Conservation (phyloP, 2,329 filamentous ascomycete genomes). For the Monilinia laxa region DNA sequence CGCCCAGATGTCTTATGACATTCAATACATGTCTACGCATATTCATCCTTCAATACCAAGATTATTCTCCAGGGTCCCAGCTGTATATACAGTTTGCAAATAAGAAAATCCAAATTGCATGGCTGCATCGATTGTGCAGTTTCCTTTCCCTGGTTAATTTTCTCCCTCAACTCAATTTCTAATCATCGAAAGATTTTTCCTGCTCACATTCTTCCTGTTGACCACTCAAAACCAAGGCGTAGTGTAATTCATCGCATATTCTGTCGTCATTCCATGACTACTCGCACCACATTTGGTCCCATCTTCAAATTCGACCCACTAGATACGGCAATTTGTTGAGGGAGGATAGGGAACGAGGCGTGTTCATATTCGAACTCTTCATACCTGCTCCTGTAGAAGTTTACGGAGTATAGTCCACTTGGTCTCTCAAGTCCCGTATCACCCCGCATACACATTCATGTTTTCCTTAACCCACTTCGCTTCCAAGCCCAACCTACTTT, state of each 20-base stretch:
- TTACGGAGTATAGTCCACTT: background rate
- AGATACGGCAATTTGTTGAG: slow-evolving; percentile 1
- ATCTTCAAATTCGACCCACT: too few species aligned
- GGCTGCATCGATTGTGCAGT: background rate
- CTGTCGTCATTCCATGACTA: background rate
- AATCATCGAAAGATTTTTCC: background rate
- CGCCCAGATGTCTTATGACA: background rate
- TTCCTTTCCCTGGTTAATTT: slow-evolving; percentile 1
- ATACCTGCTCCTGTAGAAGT: too few species aligned
- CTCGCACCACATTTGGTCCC: background rate
- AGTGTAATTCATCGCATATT: background rate
- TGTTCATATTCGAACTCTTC: too few species aligned
- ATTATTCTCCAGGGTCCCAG: too few species aligned
- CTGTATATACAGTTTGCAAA: background rate
- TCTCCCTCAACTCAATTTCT: background rate
- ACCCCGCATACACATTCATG: slow-evolving; percentile 2
- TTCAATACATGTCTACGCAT: too few species aligned
- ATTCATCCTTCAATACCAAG: background rate
- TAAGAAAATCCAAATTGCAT: slow-evolving; percentile 3
- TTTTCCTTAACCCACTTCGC: background rate
- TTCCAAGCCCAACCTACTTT: background rate
- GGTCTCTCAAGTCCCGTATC: background rate
- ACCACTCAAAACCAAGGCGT: slow-evolving; percentile 3
- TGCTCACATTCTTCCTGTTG: background rate
- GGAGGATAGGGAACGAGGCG: background rate